Evolutionary conservation across 2,329 filamentous ascomycete species (phyloP).

Genomic region (Colletotrichum trifolii): DNA sequence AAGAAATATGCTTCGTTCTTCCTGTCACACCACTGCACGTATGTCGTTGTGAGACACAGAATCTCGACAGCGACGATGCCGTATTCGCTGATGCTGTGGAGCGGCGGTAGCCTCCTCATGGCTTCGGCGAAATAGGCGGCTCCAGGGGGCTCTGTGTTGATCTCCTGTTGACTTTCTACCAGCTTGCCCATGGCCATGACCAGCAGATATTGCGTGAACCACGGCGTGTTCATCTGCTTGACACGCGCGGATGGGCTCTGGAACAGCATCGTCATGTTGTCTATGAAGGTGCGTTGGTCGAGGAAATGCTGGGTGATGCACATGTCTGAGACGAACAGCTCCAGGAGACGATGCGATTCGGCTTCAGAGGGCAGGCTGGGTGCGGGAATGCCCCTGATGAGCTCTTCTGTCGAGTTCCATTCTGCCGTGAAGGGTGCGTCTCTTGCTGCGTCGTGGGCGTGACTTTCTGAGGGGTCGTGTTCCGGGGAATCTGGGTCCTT

Average conservation of each 20-base stretch:
- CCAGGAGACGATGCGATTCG: conserved; percentile 39
- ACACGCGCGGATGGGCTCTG: conserved; percentile 37
- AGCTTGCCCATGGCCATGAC: conserved; percentile 46
- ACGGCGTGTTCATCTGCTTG: conserved; percentile 39
- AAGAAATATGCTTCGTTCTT: conserved; percentile 45
- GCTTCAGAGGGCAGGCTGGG: conserved; percentile 33
- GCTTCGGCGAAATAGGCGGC: conserved; percentile 43
- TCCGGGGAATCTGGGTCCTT: conserved; percentile 28
- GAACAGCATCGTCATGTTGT: conserved; percentile 41
- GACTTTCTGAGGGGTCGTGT: conserved; percentile 8
- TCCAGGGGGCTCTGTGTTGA: conserved; percentile 38
- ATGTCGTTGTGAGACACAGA: conserved; percentile 41
- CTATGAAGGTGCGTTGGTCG: conserved; percentile 42
- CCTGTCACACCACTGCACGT: conserved; percentile 44
- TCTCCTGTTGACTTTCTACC: conserved; percentile 39
- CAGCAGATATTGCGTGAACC: conserved; percentile 44
- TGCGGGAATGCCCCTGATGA: conserved; percentile 31
- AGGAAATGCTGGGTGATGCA: conserved; percentile 45
- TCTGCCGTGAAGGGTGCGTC: conserved; percentile 30
- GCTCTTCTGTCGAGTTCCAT: conserved; percentile 31
- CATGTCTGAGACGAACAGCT: conserved; percentile 41
- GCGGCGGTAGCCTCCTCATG: conserved; percentile 40
- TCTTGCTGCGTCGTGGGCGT: conserved; percentile 3
- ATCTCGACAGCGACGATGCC: conserved; percentile 44
- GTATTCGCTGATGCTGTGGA: conserved; percentile 40